These are phyloP conservation scores for Trichoderma pleuroti DNA, from an alignment of 2,329 filamentous ascomycete genomes.

Conservation along the genomic window DNA sequence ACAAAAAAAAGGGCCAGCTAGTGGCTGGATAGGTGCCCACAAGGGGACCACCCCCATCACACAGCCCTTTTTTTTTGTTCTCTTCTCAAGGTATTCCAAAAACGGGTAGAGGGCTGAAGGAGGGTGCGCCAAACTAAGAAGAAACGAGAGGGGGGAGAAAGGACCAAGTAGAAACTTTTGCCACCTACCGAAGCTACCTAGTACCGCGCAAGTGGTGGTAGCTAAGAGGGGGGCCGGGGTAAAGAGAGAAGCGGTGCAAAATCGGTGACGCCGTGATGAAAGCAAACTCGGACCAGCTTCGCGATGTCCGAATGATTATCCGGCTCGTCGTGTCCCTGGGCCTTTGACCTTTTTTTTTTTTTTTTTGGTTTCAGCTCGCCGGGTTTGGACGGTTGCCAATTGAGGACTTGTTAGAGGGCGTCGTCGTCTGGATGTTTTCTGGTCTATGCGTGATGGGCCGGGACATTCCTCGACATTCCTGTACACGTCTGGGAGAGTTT, in stretches of 20 bases:
- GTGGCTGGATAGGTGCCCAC: not conserved
- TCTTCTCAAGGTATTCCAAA: not conserved
- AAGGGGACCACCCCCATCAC: constrained; percentile 1
- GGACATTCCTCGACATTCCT: not conserved
- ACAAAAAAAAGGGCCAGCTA: not conserved
- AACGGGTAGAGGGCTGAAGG: not conserved
- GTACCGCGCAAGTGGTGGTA: not conserved
- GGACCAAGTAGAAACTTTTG: not conserved
- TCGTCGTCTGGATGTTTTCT: not conserved
- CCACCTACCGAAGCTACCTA: constrained; percentile 12
- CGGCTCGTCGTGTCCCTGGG: not conserved
- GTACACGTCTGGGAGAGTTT: not conserved
- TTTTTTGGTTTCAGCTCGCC: not conserved
- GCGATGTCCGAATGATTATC: constrained; percentile 5
- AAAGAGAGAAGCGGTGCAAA: not conserved
- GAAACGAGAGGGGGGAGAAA: not conserved
- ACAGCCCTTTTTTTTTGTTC: not conserved
- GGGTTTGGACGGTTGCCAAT: not conserved
- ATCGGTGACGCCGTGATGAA: constrained; percentile 20
- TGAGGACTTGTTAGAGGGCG: not conserved
- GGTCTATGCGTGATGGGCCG: not conserved
- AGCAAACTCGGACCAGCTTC: not conserved
- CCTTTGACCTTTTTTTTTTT: not conserved
- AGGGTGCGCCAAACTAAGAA: constrained; percentile 9
- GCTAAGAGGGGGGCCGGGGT: constrained; percentile 9